Conservation (phyloP, 768 basidiomycete genomes). For the Tulasnella sp. region DNA sequence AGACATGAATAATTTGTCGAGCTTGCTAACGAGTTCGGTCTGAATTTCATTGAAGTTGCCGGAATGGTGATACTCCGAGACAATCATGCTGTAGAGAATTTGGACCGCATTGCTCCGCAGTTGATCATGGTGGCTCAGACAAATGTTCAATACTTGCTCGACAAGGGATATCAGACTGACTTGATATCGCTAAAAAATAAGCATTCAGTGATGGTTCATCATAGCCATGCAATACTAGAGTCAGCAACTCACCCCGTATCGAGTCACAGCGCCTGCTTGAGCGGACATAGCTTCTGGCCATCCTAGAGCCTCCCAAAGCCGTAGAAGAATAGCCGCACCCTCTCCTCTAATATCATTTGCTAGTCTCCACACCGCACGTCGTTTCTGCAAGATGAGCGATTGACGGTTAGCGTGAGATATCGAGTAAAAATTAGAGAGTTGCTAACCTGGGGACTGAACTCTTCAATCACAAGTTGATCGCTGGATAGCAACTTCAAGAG, state of each 20-base stretch:
- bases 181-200: conserved; percentile 60
- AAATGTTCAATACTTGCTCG: conserved; percentile 80
- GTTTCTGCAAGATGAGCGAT: conserved; percentile 53
- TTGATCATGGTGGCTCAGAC: conserved; percentile 89
- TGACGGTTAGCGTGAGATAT: conserved; percentile 8
- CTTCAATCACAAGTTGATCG: conserved; percentile 85
- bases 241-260: conserved; percentile 49
- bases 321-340: conserved; percentile 65
- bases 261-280: conserved; percentile 39
- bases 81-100: conserved; percentile 91
- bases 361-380: conserved; percentile 90
- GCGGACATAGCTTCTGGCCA: conserved; percentile 49
- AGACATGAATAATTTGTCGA: conserved; percentile 87
- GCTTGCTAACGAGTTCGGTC: conserved; percentile 77
- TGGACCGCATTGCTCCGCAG: conserved; percentile 81
- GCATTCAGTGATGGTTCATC: neutral
- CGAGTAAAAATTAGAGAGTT: conserved; percentile 7
- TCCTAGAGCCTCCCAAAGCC: conserved; percentile 76
- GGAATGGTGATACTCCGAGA: conserved; percentile 76
- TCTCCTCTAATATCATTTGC: conserved; percentile 91
- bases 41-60: conserved; percentile 82
- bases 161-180: conserved; percentile 69
- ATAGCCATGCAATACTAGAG: neutral
- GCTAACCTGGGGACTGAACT: conserved; percentile 79
- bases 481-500: conserved; percentile 76